Evolutionary conservation across 2,329 filamentous ascomycete genomes (phyloP), one percentile per base, ranked within the genome.

Genomic region (Nannizziopsis arthrosporioides): DNA sequence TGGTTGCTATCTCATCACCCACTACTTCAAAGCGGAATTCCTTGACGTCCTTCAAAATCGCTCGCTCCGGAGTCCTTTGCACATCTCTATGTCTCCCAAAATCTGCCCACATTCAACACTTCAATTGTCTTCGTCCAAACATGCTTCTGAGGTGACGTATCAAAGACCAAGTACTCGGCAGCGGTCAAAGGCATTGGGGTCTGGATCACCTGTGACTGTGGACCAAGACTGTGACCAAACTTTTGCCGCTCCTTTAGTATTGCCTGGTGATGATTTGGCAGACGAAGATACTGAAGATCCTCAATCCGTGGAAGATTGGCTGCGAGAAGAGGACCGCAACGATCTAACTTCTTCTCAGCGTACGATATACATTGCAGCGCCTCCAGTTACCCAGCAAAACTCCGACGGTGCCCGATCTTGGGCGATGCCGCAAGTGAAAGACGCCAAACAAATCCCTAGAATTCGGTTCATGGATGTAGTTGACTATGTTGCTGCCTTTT

Each of bases 231-330:
- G 38, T 35, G 30, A 48, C 7, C 45, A 54, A 7, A 22, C 66
- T 0, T 84, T 81, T 52, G 80, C 79, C 0, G 75, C 67, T 0
- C 78, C 80, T 0, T 58, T 84, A 5, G 65, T 81, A 0, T 63
- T 84, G 0, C 80, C 80, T 0, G 69, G 66, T 2, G 80, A 83
- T 56, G 75, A 77, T 15, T 66, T 84, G 1, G 70, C 73, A 0
- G 61, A 68, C 31, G 73, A 82, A 35, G 73, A 75, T 1, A 70
- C 73, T 0, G 61, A 68, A 30, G 73, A 82, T 34, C 73, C 75
- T 1, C 79, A 84, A 53, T 74, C 68, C 35, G 64, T 78, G 37
- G 64, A 67, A 22, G 67, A 68, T 0, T 83, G 77, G 76, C 53
- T 68, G 1, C 55, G 66, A 0, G 62, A 64, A 19, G 63, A 65